Evolutionary conservation across 805 yeast genomes (phyloP), one percentile per base, ranked within the genome.

Genomic region (Ogataea allantospora): DNA sequence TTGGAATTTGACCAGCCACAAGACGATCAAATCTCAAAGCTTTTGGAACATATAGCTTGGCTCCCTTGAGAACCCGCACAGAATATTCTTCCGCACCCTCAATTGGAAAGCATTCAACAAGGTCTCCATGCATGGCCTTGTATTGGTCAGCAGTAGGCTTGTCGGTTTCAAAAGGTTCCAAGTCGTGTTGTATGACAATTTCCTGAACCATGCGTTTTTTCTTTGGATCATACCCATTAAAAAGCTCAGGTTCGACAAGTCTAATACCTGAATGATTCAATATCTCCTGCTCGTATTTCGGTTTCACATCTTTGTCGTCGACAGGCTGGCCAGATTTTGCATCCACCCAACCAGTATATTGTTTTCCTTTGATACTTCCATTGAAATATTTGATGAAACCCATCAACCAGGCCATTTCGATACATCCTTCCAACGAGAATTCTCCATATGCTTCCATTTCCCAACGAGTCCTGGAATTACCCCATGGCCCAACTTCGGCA

Each of bases 361-460:
- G 91, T 63, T 81, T 80, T 58, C 89, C 89, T 77, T 87, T 87
- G 58, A 86, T 72, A 62, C 74, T 73, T 70, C 96, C 98, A 53
- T 87, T 86, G 71, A 86, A 93, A 71, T 93, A 93, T 69, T 87
- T 88, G 70, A 93, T 89, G 61, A 85, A 77, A 52, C 97, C 97
- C 98, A 93, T 93, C 55, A 93, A 89, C 97, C 98, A 93, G 33
- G 99, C 98, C 95, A 93, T 89, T 71, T 93, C 99, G 60, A 93
- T 83, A 60, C 96, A 84, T 59, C 99, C 99, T 69, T 93, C 99
- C 54, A 93, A 71, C 7, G 97, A 89, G 68, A 93, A 93, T 60
- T 85, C 88, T 57, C 99, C 99, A 44, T 65, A 52, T 30, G 97
- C 87, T 71, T 93, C 99, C 95, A 93, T 93, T 68, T 93, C 98